Base-by-base conservation (phyloP, 2,329 filamentous ascomycete genomes). In the Pestalotiopsis sp. region DNA sequence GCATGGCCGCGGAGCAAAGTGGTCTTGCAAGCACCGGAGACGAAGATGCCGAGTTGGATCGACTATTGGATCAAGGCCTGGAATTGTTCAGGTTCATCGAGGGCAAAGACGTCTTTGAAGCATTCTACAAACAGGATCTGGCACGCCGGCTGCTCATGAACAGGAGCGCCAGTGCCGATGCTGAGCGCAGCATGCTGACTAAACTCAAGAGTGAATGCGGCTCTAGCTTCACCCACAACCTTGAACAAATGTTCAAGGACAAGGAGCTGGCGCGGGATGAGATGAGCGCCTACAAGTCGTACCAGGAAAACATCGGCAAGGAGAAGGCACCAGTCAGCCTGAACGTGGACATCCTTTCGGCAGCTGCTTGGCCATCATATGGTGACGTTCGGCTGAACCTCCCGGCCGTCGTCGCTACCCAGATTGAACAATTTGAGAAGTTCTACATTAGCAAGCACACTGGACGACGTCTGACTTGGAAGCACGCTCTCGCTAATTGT, bases 201-300 rank as follows among this genome's bases (percentile, higher is more conserved):
- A 93, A 97, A 73, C 86, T 99, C 36, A 95, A 96, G 81, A 92
- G 91, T 73, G 96, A 99, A 83, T 99, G 96, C 77, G 96, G 96
- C 52, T 92, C 93, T 14, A 93, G 90, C 74, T 98, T 99, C 78
- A 99, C 96, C 0, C 95, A 97, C 78, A 99, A 99, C 76, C 86
- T 99, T 0, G 97, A 99, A 81, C 93, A 95, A 71, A 99, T 99
- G 96, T 99, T 99, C 85, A 97, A 97, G 80, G 96, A 99, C 76
- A 94, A 98, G 80, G 95, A 98, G 77, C 87, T 98, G 23, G 93
- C 93, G 13, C 92, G 92, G 70, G 96, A 98, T 75, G 95, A 98
- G 78, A 97, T 98, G 92, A 82, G 87, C n/a, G 89, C 92, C 0
- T 99, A 97, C 83, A 96, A 92, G 79, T 87, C 80, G 79, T 94